Evolutionary conservation across 371 early-diverging fungal genomes (phyloP).

Genomic region (Lichtheimia corymbifera): DNA sequence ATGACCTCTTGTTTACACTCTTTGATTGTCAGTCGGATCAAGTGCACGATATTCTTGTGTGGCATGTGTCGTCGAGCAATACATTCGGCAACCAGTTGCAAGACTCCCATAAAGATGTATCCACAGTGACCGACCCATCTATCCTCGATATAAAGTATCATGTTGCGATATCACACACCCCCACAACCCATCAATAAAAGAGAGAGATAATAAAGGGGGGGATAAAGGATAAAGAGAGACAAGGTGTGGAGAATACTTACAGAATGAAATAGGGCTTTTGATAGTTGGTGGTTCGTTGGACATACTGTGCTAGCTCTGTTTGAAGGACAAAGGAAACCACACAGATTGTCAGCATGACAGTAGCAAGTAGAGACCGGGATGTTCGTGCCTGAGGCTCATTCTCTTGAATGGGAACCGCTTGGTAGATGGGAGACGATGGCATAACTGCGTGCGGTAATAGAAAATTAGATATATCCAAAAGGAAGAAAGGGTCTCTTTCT

Average conservation of each 20-base stretch:
- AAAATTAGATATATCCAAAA: not conserved
- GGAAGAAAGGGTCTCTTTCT: not conserved
- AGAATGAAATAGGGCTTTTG: slow-evolving; percentile 81
- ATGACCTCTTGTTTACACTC: not conserved
- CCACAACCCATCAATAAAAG: slow-evolving; percentile 3
- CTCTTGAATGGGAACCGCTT: slow-evolving; percentile 29
- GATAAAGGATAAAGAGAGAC: not conserved
- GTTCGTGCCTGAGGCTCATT: not conserved
- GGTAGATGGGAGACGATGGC: slow-evolving; percentile 23
- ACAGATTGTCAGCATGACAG: slow-evolving; percentile 55
- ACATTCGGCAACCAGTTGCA: slow-evolving; percentile 59
- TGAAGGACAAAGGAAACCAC: slow-evolving; percentile 65
- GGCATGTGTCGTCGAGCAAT: slow-evolving; percentile 26
- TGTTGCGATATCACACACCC: not conserved
- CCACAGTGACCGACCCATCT: slow-evolving; percentile 75
- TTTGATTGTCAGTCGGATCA: not conserved
- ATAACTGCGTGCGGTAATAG: not conserved
- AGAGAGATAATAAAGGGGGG: not conserved
- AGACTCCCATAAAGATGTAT: slow-evolving; percentile 66
- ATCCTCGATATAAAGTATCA: not conserved
- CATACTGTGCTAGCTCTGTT: slow-evolving; percentile 68
- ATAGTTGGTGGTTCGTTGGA: slow-evolving; percentile 61
- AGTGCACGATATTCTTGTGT: slow-evolving; percentile 1
- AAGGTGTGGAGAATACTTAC: slow-evolving; percentile 32
- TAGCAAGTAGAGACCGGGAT: slow-evolving; percentile 30